Evolutionary conservation across 2,329 filamentous ascomycete species (phyloP), one percentile per base, ranked within the genome.

Genomic region (Oidium heveae): DNA sequence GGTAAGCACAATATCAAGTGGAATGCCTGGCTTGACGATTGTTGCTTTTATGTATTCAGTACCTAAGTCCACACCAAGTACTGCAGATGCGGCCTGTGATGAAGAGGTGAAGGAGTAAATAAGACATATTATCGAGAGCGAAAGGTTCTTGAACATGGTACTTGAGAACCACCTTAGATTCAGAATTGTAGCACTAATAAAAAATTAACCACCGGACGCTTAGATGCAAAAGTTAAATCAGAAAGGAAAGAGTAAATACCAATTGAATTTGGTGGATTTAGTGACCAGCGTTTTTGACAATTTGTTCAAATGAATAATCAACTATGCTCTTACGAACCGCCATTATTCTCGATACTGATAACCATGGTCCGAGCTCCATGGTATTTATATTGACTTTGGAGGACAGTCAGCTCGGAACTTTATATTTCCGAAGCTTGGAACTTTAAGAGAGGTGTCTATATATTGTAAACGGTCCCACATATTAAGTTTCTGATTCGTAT

Each of bases 21-120:
- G 91, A 54, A 94, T 89, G 57, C 91, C 91, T 1, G 91, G 91
- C 71, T 96, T 96, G 58, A 98, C 89, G 44, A 98, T 77, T 15
- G 85, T 81, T 32, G 89, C 89, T 72, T 96, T 98, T 71, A 98
- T 84, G 70, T 94, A 95, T 67, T 94, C 86, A 55, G 91, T 95
- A 61, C 91, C 91, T 55, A 98, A 74, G 69, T 98, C 91, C 63
- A 98, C 77, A 59, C 91, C 91, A 22, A 98, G 73, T 18, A 96
- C 88, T 54, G 86, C 86, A 9, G 86, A 66, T 56, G 63, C 64
- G 60, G 65, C 64, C 60, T 65, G 58, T 61, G 63, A 62, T 52
- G 62, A 63, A 54, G 63, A 65, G 54, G 57, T 61, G 56, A 66
- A 65, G 54, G 65, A 50, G 50, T 59, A 64, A 56, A 65, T 61